These are phyloP conservation scores for Hemileccinum hortonii DNA, from an alignment of 1,284 basidiomycete species.

Conservation along the genomic window DNA sequence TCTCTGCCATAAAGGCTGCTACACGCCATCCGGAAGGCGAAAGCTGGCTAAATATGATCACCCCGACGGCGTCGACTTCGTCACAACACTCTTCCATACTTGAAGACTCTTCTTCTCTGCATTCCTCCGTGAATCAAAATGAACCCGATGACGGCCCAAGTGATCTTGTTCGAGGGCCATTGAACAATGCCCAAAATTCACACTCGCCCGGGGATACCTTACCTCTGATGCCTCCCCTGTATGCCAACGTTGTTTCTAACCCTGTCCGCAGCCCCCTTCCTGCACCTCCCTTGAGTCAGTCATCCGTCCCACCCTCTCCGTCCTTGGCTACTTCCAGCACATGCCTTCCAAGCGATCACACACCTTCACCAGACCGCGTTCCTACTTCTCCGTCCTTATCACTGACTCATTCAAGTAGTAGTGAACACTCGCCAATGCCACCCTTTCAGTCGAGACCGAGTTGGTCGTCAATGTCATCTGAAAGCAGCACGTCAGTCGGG, in stretches of 20 bases:
- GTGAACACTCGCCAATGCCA: slow-evolving; percentile 15
- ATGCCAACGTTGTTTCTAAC: slow-evolving; percentile 26
- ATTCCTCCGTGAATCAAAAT: background rate
- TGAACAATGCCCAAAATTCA: slow-evolving; percentile 8
- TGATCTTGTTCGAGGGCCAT: slow-evolving; percentile 5
- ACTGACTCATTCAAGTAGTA: slow-evolving; percentile 14
- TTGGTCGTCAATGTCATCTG: slow-evolving; percentile 33
- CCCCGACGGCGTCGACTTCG: slow-evolving; percentile 28
- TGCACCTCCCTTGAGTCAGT: slow-evolving; percentile 10
- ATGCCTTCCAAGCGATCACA: slow-evolving; percentile 13
- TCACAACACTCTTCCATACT: slow-evolving; percentile 15
- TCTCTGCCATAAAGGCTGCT: slow-evolving; percentile 14
- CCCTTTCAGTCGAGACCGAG: slow-evolving; percentile 23
- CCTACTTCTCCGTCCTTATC: slow-evolving; percentile 19
- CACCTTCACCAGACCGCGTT: slow-evolving; percentile 12
- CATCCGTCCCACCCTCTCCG: slow-evolving; percentile 9
- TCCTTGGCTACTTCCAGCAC: slow-evolving; percentile 8
- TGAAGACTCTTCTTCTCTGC: slow-evolving; percentile 11
- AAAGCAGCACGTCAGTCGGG: slow-evolving; percentile 14
- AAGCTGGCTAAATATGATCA: slow-evolving; percentile 35
- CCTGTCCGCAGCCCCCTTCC: slow-evolving; percentile 14
- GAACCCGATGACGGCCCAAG: slow-evolving; percentile 6
- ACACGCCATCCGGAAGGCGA: slow-evolving; percentile 27
- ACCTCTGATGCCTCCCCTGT: slow-evolving; percentile 24
- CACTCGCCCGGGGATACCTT: slow-evolving; percentile 5